Evolutionary conservation across 352 stramenopile genomes (phyloP), one percentile per base, ranked within the genome.

Genomic region (Pythium plurisporium): DNA sequence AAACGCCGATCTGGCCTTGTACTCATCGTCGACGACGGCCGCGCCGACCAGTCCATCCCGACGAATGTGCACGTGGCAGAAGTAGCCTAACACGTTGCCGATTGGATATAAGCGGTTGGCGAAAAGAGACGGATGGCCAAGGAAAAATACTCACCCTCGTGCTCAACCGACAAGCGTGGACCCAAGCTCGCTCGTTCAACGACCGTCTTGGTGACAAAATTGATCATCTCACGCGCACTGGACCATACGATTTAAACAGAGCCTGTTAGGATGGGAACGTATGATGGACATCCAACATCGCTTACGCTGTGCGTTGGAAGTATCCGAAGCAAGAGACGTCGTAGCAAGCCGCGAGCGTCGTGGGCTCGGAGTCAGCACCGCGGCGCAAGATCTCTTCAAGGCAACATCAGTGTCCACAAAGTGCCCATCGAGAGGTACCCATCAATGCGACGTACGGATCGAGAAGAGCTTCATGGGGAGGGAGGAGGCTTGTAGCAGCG

Each of bases 1-100:
- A 74, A 99, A 99, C 5, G 96, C 97, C 30, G 99, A 96, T 55
- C 96, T 89, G 23, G 95, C 75, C 7, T 95, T 95, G 70, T 99
- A 99, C 76, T 99, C 96, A 9, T 19, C 23, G 22, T 50, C 49
- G 17, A 14, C 36, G 23, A 47, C 49, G 3, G 42, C 25, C 0
- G 47, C 27, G 33, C 36, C 49, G 2, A 25, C 23, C n/a, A 47
- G 34, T 23, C 49, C 49, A 15, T 56, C 49, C 26, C 25, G 49
- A 20, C 49, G 49, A 7, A 47, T 26, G n/a, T 53, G 31, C 0
- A 53, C 46, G 22, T 53, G 30, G 31, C 46, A 53, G 5, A 42
- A 30, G 31, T 43, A 53, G 19, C 30, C 46, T 53, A 27, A 10
- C 33, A 38, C 9, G 15, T 15, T 15, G 33, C 33, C 33, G 33